Evolutionary conservation across 2,329 filamentous ascomycete genomes (phyloP).

Genomic region (Botrytis cinerea): DNA sequence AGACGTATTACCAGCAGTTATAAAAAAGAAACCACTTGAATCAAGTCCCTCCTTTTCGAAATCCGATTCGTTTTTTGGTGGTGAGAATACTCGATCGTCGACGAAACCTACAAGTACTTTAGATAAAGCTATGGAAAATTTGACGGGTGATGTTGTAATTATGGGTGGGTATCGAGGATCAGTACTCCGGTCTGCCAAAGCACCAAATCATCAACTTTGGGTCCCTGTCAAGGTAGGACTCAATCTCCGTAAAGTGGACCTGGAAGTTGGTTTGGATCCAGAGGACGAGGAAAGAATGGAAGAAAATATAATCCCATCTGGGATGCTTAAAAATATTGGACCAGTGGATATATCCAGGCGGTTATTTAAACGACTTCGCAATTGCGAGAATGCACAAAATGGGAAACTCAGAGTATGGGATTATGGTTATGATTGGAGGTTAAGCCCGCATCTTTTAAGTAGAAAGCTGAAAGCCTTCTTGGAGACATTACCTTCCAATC

Average conservation of each 20-base stretch:
- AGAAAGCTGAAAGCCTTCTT: slow-evolving; percentile 72
- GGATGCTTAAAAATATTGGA: slow-evolving; percentile 89
- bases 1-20: slow-evolving; percentile 36
- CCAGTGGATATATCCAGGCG: slow-evolving; percentile 86
- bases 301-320: slow-evolving; percentile 78
- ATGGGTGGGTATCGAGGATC: slow-evolving; percentile 91
- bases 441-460: slow-evolving; percentile 78
- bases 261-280: slow-evolving; percentile 79
- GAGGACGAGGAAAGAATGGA: slow-evolving; percentile 84
- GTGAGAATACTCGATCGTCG: slow-evolving; percentile 24
- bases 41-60: slow-evolving; percentile 29
- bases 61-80: slow-evolving; percentile 28
- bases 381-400: slow-evolving; percentile 69
- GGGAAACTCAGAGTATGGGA: slow-evolving; percentile 80
- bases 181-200: slow-evolving; percentile 78
- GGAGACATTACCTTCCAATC: slow-evolving; percentile 73
- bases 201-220: slow-evolving; percentile 86
- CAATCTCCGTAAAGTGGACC: slow-evolving; percentile 86
- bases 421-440: slow-evolving; percentile 92
- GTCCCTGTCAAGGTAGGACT: slow-evolving; percentile 90
- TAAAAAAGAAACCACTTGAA: slow-evolving; percentile 31
- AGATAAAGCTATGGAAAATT: slow-evolving; percentile 59
- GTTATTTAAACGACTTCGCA: slow-evolving; percentile 74
- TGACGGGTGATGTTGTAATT: slow-evolving; percentile 84
- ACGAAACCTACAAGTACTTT: slow-evolving; percentile 40